phyloP scores from a whole-genome alignment of 768 basidiomycete species.

The Leucosporidium scottii region DNA sequence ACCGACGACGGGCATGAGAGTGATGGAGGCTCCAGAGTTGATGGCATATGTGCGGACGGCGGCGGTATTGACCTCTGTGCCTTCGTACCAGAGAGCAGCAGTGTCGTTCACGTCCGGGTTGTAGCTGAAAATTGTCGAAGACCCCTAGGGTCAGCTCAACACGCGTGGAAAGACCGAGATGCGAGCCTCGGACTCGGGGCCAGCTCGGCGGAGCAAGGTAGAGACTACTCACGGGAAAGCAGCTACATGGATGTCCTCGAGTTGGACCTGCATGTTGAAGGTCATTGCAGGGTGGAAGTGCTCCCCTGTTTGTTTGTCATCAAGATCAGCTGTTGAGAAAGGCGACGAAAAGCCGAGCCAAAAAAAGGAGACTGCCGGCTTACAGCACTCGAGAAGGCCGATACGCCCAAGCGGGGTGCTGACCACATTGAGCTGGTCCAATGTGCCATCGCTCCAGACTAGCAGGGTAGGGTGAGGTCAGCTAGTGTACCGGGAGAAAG shows the following conservation, averaged over 20 bases:
- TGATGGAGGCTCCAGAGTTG: neutral
- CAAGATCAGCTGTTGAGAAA: too few relatives aligned
- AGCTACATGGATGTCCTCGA: neutral
- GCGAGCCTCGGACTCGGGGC: neutral
- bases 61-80: neutral
- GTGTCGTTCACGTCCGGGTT: neutral
- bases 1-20: slow-evolving; percentile 1
- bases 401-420: slow-evolving; percentile 2
- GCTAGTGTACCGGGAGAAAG: too few relatives aligned
- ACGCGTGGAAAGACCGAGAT: neutral
- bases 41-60: slow-evolving; percentile 1
- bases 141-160: too few relatives aligned
- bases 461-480: too few relatives aligned
- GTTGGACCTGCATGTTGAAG: slow-evolving; percentile 4
- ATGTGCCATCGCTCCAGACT: too few relatives aligned
- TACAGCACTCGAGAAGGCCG: slow-evolving; percentile 4
- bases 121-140: neutral
- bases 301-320: too few relatives aligned
- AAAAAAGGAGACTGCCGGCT: neutral
- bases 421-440: neutral
- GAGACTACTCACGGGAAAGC: neutral
- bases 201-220: too few relatives aligned
- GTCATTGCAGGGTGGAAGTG: slow-evolving; percentile 7
- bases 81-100: neutral
- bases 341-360: too few relatives aligned